These are phyloP conservation scores for Eimeria sp. DNA, from an alignment of 169 alveolate genomes.

Conservation along the genomic window DNA sequence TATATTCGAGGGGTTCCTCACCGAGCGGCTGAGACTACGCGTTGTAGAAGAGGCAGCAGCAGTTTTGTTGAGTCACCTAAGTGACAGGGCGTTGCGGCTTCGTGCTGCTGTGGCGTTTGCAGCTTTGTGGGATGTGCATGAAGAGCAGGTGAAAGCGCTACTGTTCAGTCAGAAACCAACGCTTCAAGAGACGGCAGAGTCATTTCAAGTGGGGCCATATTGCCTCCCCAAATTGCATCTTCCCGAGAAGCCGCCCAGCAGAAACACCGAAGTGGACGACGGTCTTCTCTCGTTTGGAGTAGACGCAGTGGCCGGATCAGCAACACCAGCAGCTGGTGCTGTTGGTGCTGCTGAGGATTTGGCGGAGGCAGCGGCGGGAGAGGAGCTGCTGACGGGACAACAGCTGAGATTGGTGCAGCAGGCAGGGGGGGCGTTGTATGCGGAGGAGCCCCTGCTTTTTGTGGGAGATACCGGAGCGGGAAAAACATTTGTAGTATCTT, in stretches of 20 bases:
- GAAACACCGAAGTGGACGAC: background rate
- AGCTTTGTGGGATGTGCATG: slow-evolving; percentile 56
- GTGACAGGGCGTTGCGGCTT: slow-evolving; percentile 51
- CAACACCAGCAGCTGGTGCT: slow-evolving; percentile 3
- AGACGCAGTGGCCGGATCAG: slow-evolving; percentile 3
- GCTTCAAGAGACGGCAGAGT: background rate
- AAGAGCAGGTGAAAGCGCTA: slow-evolving; percentile 41
- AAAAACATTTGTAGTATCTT: slow-evolving; percentile 97
- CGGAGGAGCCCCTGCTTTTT: slow-evolving; percentile 97
- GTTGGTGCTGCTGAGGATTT: slow-evolving; percentile 1
- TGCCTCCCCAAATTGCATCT: background rate
- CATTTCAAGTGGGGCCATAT: slow-evolving; percentile 58
- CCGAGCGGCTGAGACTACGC: slow-evolving; percentile 58
- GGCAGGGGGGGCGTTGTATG: slow-evolving; percentile 89
- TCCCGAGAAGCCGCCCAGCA: background rate
- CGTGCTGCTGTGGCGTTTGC: slow-evolving; percentile 72
- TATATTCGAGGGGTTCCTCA: slow-evolving; percentile 27
- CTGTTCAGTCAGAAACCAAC: slow-evolving; percentile 37
- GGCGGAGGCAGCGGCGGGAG: slow-evolving; percentile 1
- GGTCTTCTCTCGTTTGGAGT: background rate
- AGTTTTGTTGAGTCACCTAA: slow-evolving; percentile 48
- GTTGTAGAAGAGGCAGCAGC: slow-evolving; percentile 68
- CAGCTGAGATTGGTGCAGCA: slow-evolving; percentile 93
- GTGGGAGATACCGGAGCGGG: slow-evolving; percentile 99
- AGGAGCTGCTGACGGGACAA: slow-evolving; percentile 84